phyloP scores from a whole-genome alignment of 2,329 filamentous ascomycete species.

The Aspergillus quadrilineatus region DNA sequence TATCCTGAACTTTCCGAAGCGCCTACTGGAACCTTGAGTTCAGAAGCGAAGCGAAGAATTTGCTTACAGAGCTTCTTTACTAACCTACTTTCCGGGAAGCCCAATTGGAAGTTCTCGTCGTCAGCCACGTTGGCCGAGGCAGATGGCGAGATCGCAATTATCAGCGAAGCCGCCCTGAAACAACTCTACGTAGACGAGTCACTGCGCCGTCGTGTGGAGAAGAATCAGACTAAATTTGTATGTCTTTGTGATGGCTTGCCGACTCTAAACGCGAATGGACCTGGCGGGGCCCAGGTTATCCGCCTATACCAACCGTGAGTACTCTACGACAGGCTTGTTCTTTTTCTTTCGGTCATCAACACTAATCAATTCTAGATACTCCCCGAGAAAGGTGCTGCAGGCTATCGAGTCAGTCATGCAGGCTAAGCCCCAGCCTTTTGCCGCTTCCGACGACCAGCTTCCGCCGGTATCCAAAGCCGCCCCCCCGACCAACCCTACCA shows the following conservation, averaged over 20 bases:
- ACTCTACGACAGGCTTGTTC: no score
- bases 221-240: constrained; percentile 21
- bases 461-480: not conserved
- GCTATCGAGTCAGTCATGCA: not conserved
- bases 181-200: constrained; percentile 3
- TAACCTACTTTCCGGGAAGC: constrained; percentile 17
- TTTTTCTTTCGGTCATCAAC: not conserved
- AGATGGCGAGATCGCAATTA: constrained; percentile 24
- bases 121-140: constrained; percentile 23
- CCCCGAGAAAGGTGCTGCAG: constrained; percentile 1
- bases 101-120: constrained; percentile 22
- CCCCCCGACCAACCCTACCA: not conserved
- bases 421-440: not conserved
- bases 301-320: constrained; percentile 16
- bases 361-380: not conserved
- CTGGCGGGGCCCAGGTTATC: constrained; percentile 3
- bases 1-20: constrained; percentile 27
- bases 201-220: not conserved
- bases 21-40: constrained; percentile 27
- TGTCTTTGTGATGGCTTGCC: constrained; percentile 13
- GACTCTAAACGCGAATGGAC: not conserved
- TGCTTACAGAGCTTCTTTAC: constrained; percentile 26
- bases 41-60: constrained; percentile 28
- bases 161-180: constrained; percentile 22
- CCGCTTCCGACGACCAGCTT: no score